Evolutionary conservation across 305 asterid species (phyloP).

Genomic region (Withania somnifera): DNA sequence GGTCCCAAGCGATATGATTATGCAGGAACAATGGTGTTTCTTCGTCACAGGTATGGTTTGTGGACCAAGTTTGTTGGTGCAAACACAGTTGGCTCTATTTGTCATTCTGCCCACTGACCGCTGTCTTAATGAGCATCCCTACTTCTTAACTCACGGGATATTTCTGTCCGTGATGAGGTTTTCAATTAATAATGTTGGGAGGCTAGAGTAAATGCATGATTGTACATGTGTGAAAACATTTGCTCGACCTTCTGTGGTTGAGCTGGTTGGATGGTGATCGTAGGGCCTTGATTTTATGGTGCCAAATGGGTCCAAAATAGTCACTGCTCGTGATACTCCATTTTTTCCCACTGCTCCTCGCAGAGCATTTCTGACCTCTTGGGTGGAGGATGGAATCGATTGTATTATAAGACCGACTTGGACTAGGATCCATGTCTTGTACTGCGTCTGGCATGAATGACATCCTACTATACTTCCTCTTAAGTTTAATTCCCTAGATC

Average conservation of each 20-base stretch:
- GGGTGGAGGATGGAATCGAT: not conserved
- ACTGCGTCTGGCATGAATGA: not conserved
- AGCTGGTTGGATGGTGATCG: not conserved
- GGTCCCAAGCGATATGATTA: conserved; percentile 91
- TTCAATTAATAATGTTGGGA: not conserved
- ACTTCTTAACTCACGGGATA: not conserved
- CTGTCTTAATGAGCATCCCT: not conserved
- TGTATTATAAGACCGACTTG: not conserved
- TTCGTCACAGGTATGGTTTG: conserved; percentile 63
- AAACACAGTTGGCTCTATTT: not conserved
- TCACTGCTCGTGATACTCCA: not conserved
- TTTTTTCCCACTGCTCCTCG: not conserved
- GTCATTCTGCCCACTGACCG: not conserved
- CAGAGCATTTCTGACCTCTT: not conserved
- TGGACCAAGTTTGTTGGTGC: not conserved
- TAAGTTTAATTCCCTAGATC: not conserved
- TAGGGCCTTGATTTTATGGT: not conserved
- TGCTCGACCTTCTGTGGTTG: not conserved
- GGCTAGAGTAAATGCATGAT: not conserved
- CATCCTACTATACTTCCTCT: not conserved
- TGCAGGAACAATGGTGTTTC: conserved; percentile 97
- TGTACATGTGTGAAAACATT: not conserved
- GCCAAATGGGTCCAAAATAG: not conserved
- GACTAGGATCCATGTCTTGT: not conserved
- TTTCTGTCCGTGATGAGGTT: not conserved